Conservation (phyloP, 139 green algal genomes). For the Penium margaritaceum region DNA sequence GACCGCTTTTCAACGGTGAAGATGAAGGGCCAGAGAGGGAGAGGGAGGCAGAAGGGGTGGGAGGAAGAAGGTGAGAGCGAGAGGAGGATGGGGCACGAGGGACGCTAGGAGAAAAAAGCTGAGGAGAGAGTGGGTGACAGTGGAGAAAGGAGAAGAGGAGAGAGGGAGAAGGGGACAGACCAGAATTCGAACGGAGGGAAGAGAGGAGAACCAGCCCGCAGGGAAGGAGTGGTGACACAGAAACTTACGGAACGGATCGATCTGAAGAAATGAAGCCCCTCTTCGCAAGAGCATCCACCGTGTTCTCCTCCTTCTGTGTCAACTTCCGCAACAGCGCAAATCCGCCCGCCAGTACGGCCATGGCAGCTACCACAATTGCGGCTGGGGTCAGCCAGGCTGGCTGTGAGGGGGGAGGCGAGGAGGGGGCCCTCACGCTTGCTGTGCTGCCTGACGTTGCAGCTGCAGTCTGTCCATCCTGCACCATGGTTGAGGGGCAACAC, state of each 20-base stretch:
- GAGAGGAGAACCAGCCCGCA: background rate
- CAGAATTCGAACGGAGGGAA: background rate
- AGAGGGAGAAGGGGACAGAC: background rate
- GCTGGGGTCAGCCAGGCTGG: background rate
- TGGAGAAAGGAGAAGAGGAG: background rate
- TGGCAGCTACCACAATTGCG: background rate
- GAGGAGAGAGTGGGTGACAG: no score
- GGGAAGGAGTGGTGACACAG: background rate
- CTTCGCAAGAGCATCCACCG: background rate
- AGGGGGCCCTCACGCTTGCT: no score
- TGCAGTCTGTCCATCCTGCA: no score
- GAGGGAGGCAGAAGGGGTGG: no score
- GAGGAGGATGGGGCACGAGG: no score
- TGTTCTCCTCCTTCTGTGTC: background rate
- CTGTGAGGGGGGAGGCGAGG: no score
- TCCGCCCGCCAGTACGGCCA: background rate
- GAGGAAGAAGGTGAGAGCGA: no score
- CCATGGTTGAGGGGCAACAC: no score
- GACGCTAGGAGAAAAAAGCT: no score
- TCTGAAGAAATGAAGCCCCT: conserved; percentile 6
- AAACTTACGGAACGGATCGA: conserved; percentile 5
- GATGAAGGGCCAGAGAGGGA: no score
- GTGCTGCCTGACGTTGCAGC: no score
- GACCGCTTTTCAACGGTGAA: no score
- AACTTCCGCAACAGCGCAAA: background rate